These are phyloP conservation scores for Diplotaxis tenuifolia DNA, from an alignment of 345 rosid genomes.

Conservation along the genomic window DNA sequence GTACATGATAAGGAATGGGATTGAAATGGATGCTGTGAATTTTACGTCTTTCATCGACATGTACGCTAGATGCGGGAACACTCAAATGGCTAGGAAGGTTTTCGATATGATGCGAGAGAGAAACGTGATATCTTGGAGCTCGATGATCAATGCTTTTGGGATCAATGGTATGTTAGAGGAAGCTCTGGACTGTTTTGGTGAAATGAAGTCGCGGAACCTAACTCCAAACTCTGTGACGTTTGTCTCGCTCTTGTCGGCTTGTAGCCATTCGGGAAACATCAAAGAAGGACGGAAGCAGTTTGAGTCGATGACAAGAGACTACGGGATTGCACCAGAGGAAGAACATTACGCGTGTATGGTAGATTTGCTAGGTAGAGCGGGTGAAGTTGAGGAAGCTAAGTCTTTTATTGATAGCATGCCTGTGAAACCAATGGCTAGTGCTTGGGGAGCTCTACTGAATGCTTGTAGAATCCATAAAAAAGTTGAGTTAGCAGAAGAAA, in stretches of 20 bases:
- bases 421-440: conserved; percentile 42
- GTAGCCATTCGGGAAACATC: conserved; percentile 46
- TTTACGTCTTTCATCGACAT: conserved; percentile 51
- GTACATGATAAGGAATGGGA: conserved; percentile 44
- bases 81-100: conserved; percentile 38
- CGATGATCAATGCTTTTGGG: conserved; percentile 54
- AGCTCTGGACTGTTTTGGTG: conserved; percentile 45
- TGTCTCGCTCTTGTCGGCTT: conserved; percentile 51
- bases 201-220: conserved; percentile 43
- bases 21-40: conserved; percentile 43
- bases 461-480: conserved; percentile 55
- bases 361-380: conserved; percentile 51
- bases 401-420: conserved; percentile 38
- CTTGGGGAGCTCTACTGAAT: conserved; percentile 48
- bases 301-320: conserved; percentile 40
- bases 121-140: conserved; percentile 58
- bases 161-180: conserved; percentile 47
- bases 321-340: conserved; percentile 43
- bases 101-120: conserved; percentile 45
- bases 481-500: conserved; percentile 49
- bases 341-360: conserved; percentile 64
- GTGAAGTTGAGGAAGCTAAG: conserved; percentile 43
- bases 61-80: conserved; percentile 51
- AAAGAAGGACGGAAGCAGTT: conserved; percentile 47
- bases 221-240: conserved; percentile 45